Conservation (phyloP, 495 filamentous ascomycete species). For the Penicillium soppii region DNA sequence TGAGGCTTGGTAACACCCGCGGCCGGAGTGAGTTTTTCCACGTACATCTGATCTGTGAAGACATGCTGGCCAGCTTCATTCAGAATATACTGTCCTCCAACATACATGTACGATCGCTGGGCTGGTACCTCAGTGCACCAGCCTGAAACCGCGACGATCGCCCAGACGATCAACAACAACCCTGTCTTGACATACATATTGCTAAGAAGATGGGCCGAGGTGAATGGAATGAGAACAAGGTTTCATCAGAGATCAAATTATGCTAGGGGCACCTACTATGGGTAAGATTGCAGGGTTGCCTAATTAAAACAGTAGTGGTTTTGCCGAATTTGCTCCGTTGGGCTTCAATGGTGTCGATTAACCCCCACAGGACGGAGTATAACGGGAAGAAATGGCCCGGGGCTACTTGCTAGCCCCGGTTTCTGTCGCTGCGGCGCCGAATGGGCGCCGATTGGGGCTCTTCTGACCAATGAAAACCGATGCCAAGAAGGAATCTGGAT, state of each 20-base stretch:
- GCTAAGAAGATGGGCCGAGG: background rate
- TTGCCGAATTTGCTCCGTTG: background rate
- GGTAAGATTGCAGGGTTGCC: background rate
- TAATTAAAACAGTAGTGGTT: background rate
- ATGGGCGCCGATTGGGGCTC: too few species aligned
- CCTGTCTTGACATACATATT: slow-evolving; percentile 10
- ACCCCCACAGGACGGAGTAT: background rate
- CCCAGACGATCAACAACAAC: slow-evolving; percentile 3
- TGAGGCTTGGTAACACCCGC: slow-evolving; percentile 19
- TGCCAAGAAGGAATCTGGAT: too few species aligned
- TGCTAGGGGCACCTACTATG: background rate
- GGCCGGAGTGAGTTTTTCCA: slow-evolving; percentile 50
- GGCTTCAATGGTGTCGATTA: background rate
- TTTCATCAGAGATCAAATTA: background rate
- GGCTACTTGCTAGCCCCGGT: too few species aligned
- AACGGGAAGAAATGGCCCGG: background rate
- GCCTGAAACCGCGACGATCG: slow-evolving; percentile 6
- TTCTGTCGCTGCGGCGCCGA: too few species aligned
- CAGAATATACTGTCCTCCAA: slow-evolving; percentile 45
- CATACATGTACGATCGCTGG: slow-evolving; percentile 46
- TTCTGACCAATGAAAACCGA: too few species aligned
- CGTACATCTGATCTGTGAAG: slow-evolving; percentile 53
- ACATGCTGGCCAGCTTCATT: slow-evolving; percentile 34
- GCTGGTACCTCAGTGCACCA: slow-evolving; percentile 5
- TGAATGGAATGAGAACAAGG: background rate